These are phyloP conservation scores for Elaeagnus macrophylla DNA, from an alignment of 306 rosid species.

Conservation along the genomic window DNA sequence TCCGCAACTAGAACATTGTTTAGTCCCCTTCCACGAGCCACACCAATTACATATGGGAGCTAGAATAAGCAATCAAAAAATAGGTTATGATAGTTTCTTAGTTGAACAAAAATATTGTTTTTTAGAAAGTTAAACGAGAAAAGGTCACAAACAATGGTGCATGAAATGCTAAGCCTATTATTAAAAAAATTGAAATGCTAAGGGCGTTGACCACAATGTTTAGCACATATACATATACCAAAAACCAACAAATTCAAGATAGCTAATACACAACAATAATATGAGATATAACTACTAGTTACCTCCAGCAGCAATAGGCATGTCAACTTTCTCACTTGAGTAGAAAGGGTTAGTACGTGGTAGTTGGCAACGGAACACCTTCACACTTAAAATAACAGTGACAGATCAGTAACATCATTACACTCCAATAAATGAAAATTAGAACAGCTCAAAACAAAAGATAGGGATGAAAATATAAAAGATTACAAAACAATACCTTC, in stretches of 20 bases:
- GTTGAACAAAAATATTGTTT: not conserved
- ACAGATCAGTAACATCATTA: conserved; percentile 17
- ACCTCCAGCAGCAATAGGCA: conserved; percentile 52
- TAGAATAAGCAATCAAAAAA: conserved; percentile 26
- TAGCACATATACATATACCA: not conserved
- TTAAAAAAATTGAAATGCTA: too few relatives aligned
- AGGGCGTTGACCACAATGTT: not conserved
- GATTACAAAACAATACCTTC: conserved; percentile 41
- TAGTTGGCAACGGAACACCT: conserved; percentile 76
- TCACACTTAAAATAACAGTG: conserved; percentile 45
- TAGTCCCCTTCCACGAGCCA: conserved; percentile 75
- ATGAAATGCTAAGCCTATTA: not conserved
- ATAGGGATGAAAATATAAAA: not conserved
- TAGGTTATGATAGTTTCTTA: conserved; percentile 1
- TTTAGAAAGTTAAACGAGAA: not conserved
- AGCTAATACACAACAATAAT: not conserved
- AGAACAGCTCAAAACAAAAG: not conserved
- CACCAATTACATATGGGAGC: conserved; percentile 78
- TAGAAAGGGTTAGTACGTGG: conserved; percentile 63
- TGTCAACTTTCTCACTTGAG: conserved; percentile 41
- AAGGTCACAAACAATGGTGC: not conserved
- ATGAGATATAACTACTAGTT: conserved; percentile 2
- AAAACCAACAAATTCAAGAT: not conserved
- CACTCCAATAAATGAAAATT: not conserved
- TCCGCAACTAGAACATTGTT: conserved; percentile 61